A percentile compares a stretch with the other conserved stretches of the same genome.
phyloP scores from a whole-genome alignment of 441 rosid species.

The Euphorbia celastroides region DNA sequence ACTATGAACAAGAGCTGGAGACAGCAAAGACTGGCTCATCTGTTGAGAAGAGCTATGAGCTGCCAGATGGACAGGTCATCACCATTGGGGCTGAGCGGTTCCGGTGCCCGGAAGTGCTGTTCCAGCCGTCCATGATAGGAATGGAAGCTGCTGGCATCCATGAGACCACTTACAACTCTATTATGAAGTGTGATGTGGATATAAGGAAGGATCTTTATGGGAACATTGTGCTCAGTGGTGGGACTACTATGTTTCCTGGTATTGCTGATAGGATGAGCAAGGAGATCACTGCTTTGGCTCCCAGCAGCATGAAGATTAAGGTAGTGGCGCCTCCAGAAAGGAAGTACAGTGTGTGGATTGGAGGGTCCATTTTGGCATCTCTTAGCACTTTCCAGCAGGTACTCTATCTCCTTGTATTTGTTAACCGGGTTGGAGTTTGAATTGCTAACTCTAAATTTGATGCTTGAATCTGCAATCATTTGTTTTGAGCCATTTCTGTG shows the following conservation, averaged over 20 bases:
- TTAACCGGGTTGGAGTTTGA: neutral
- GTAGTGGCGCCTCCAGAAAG: too few species aligned
- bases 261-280: conserved; percentile 62
- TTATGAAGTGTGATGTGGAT: too few species aligned
- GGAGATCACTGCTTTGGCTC: conserved; percentile 58
- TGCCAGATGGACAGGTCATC: conserved; percentile 73
- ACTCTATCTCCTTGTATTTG: conserved; percentile 7
- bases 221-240: conserved; percentile 57
- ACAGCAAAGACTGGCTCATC: conserved; percentile 47
- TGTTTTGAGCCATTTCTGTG: too few species aligned
- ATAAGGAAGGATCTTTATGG: too few species aligned
- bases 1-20: conserved; percentile 65
- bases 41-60: conserved; percentile 64
- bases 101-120: conserved; percentile 76
- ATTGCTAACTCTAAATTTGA: too few species aligned
- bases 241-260: conserved; percentile 58
- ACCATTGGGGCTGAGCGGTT: conserved; percentile 68
- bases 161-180: too few species aligned
- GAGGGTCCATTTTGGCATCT: too few species aligned
- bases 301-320: too few species aligned
- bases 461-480: too few species aligned
- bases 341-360: too few species aligned
- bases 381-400: too few species aligned
- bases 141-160: too few species aligned
- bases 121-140: conserved; percentile 74